These are phyloP conservation scores for Musa balbisiana DNA, from an alignment of 202 grass and related monocot species.

Conservation along the genomic window DNA sequence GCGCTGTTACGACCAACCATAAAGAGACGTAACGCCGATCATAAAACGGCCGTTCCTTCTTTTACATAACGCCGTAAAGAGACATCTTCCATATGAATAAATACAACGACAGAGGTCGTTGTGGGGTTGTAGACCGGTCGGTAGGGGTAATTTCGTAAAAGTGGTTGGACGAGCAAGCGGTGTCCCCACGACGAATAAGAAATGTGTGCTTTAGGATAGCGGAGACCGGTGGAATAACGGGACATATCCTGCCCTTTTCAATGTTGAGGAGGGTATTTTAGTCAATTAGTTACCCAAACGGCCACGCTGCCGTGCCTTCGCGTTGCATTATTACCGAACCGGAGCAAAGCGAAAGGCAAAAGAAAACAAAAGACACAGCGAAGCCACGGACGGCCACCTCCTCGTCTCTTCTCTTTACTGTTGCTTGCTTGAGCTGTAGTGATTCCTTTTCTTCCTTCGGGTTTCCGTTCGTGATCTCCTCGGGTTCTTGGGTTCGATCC, in stretches of 20 bases:
- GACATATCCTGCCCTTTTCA: not conserved
- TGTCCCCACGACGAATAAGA: no score
- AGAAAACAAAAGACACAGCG: constrained; percentile 1
- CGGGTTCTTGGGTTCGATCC: not conserved
- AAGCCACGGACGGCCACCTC: not conserved
- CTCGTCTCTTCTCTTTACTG: not conserved
- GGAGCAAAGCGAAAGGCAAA: constrained; percentile 4
- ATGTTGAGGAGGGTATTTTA: not conserved
- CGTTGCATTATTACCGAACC: not conserved
- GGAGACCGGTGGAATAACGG: not conserved
- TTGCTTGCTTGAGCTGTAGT: not conserved
- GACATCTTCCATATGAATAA: no score
- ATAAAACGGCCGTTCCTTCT: no score
- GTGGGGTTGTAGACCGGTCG: no score
- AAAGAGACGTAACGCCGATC: no score
- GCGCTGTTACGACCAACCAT: no score
- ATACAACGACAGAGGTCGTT: no score
- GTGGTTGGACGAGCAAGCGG: no score
- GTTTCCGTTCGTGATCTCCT: not conserved
- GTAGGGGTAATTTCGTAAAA: not conserved
- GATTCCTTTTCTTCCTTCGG: not conserved
- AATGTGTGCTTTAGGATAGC: not conserved
- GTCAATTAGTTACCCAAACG: not conserved
- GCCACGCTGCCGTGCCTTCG: not conserved
- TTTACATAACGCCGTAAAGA: no score